Evolutionary conservation across 23 red algal genomes (phyloP), one percentile per base, ranked within the genome.

Genomic region (Gracilaria domingensis): DNA sequence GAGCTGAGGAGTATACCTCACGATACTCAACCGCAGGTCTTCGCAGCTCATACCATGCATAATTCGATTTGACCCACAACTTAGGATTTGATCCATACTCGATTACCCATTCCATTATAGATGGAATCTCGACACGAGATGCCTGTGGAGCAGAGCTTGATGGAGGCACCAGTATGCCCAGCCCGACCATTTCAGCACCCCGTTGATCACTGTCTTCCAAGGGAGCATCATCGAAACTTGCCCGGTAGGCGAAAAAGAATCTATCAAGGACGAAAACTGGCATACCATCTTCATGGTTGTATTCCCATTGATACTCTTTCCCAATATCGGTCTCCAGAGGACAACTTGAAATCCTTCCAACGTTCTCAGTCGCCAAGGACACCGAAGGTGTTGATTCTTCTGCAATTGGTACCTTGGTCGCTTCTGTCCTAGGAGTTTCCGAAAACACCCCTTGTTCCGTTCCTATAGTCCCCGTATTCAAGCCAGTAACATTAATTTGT

Each of bases 31-130:
- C 12, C 34, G 66, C 65, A 47, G 89, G 78, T 47, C 66, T 76
- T 20, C 65, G 60, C 47, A 92, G 66, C 42, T 92, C 79, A 64
- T 92, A 92, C 89, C 89, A 92, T 8, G 66, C 89, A 11, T 76
- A 29, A 21, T 71, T 75, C 7, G 89, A 74, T 51, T 92, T 92
- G 20, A 83, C 66, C 89, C 89, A 92, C 37, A 92, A 54, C 65
- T 83, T 84, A 6, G 58, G 79, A 30, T 76, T 76, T 25, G 33
- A 58, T 16, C 78, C 80, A 84, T 92, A 92, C 65, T 92, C 89
- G 59, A 92, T 92, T n/a, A 59, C 44, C 89, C 89, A 92, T 25
- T 92, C 79, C 61, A 56, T 54, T 25, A 92, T 64, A 24, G 39
- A 36, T 24, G 37, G 75, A 59, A 92, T 84, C 65, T 83, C 66